Base-by-base conservation (phyloP, 805 yeast species). In the Pichia thaimueangensis region DNA sequence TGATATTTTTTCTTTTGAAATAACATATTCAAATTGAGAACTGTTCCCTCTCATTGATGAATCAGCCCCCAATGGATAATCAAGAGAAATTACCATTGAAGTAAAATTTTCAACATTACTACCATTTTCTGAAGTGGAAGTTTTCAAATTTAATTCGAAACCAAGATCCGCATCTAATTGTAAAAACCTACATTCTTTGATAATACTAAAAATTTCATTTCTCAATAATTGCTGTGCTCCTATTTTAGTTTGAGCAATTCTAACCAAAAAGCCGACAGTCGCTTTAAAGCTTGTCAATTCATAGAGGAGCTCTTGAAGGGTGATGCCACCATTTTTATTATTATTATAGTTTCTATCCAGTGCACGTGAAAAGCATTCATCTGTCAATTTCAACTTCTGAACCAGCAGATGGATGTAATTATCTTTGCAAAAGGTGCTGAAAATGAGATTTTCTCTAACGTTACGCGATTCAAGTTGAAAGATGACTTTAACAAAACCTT, bases 191-290 rank as follows among this genome's bases (percentile, higher is more conserved):
- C 82, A 75, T 11, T 73, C 67, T 43, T 69, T 73, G 41, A 89
- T 67, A 1, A 76, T 67, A 15, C 77, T 72, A 58, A 88, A 80
- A 7, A 91, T 59, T 38, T 82, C 91, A 51, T 82, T 74, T 52
- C 86, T 87, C 20, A 88, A 62, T 41, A 91, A 65, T 42, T 80
- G 82, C 38, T 76, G 75, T 0, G 97, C 88, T 4, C 98, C 97
- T 8, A 59, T 56, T 48, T 85, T 76, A 0, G 84, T 76, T 55
- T 83, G 86, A 0, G 94, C 86, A 11, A 91, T 72, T 50, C 93
- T 73, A 1, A 80, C 70, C 47, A 91, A 64, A 37, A 89, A 71
- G 45, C 80, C 78, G 32, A 86, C 58, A 0, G 83, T 76, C 0
- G 91, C 71, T 52, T 82, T 84, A 64, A 82, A 83, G 1, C 86